These are phyloP conservation scores for Dothidotthia symphoricarpi DNA, from an alignment of 2,329 filamentous ascomycete genomes.

Conservation along the genomic window DNA sequence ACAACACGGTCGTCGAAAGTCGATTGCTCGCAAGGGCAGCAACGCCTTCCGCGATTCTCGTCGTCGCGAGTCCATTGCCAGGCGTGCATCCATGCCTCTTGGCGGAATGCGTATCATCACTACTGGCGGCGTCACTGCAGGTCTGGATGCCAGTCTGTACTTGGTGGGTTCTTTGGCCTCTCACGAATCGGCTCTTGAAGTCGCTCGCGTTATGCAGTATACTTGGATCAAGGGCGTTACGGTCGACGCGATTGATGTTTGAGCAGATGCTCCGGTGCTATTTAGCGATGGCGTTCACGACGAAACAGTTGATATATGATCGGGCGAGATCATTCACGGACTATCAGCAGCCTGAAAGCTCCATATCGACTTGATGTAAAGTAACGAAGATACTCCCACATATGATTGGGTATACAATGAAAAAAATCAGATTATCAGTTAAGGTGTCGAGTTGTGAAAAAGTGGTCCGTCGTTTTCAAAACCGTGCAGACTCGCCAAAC, in stretches of 20 bases:
- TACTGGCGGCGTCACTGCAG: slow-evolving; percentile 72
- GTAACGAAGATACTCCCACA: slow-evolving; percentile 17
- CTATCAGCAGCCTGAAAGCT: slow-evolving; percentile 29
- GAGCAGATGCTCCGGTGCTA: slow-evolving; percentile 34
- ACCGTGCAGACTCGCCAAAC: no score
- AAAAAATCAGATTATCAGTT: no score
- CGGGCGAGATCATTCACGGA: slow-evolving; percentile 17
- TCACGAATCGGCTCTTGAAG: slow-evolving; percentile 72
- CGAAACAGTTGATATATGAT: slow-evolving; percentile 21
- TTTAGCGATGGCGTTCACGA: slow-evolving; percentile 27
- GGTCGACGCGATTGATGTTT: slow-evolving; percentile 82
- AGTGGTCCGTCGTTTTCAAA: no score
- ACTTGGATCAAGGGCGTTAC: slow-evolving; percentile 83
- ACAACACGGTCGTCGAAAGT: slow-evolving; percentile 43
- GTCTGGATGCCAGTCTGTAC: slow-evolving; percentile 81
- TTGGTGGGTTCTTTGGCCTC: slow-evolving; percentile 79
- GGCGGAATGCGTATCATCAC: slow-evolving; percentile 72
- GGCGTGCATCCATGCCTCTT: slow-evolving; percentile 73
- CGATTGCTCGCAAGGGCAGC: slow-evolving; percentile 69
- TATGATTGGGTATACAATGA: no score
- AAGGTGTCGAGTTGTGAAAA: no score
- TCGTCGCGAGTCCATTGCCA: slow-evolving; percentile 76
- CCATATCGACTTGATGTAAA: slow-evolving; percentile 30
- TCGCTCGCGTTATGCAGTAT: slow-evolving; percentile 74
- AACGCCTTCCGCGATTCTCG: slow-evolving; percentile 76